Percentiles rank a stretch among this genome's conserved stretches.
These are phyloP conservation scores for Stagonosporopsis tanaceti DNA, from an alignment of 2,329 filamentous ascomycete genomes.

Conservation along the genomic window DNA sequence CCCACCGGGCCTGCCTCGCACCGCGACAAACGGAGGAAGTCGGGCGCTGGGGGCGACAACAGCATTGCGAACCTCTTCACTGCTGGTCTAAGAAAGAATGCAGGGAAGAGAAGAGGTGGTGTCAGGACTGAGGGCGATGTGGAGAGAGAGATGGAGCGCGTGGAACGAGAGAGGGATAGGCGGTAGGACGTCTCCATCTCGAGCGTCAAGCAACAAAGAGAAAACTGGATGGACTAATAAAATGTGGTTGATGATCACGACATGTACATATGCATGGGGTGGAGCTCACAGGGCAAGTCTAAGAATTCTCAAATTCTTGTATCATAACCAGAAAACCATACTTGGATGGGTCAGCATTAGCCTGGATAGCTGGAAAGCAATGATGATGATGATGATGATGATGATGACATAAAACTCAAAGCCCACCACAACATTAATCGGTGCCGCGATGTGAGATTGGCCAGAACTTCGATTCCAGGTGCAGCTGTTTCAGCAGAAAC, in stretches of 20 bases:
- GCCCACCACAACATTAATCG: background rate
- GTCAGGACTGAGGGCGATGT: slow-evolving; percentile 44
- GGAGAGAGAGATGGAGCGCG: slow-evolving; percentile 43
- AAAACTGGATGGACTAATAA: background rate
- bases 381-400: background rate
- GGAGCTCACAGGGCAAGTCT: background rate
- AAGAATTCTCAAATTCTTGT: slow-evolving; percentile 15
- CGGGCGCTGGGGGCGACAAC: slow-evolving; percentile 30
- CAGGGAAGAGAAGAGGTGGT: slow-evolving; percentile 40
- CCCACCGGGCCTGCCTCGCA: slow-evolving; percentile 44
- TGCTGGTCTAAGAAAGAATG: slow-evolving; percentile 43
- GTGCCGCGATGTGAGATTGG: too few species aligned
- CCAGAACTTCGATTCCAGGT: too few species aligned
- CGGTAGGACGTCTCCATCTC: slow-evolving; percentile 16
- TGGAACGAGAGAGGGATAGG: slow-evolving; percentile 42
- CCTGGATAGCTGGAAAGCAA: background rate
- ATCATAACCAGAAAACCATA: slow-evolving; percentile 17
- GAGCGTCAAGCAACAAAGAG: background rate
- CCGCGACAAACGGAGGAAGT: slow-evolving; percentile 43
- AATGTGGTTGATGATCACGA: background rate
- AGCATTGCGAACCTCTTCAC: slow-evolving; percentile 43
- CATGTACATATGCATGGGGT: slow-evolving; percentile 2
- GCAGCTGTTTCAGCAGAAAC: too few species aligned
- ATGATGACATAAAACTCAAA: background rate
- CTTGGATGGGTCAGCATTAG: background rate